Base-by-base conservation (phyloP, 345 rosid species). In the Heritiera littoralis region DNA sequence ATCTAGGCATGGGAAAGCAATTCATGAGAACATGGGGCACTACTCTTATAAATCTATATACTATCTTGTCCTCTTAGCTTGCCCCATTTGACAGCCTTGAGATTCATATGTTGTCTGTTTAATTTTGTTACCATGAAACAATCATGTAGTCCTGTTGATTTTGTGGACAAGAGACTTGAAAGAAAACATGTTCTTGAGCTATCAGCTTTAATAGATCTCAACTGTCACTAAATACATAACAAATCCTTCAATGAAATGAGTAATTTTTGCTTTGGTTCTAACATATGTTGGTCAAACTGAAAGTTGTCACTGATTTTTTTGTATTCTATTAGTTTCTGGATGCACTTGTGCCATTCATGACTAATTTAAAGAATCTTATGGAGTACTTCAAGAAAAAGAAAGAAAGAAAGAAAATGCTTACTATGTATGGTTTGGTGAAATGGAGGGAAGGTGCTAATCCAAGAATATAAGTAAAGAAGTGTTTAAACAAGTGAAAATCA, bases 81-180 rank as follows among this genome's bases (percentile, higher is more conserved):
- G 58, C 68, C 80, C 79, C 84, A 73, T 35, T 65, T 74, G 79
- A 79, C 77, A 81, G 79, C 81, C 79, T 66, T 68, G 20, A n/a
- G 43, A 5, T 66, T 56, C 81, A 78, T 59, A 9, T 58, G 55
- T n/a, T 74, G 77, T 74, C 66, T 59, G 77, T 58, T 74, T 74
- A 13, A 74, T 56, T 74, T 74, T 51, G 3, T 56, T 74, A 11
- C 77, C 61, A 72, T 6, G 40, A 71, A 71, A 68, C 23, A 51
- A 51, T 35, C 75, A 15, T 41, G 4, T 41, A 5, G 5, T 41
- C 30, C 35, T 59, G 6, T 59, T 23, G 35, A 59, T 23, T 18
- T 20, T 14, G 3, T 9, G 5, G 64, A 40, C 43, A 40, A 40
- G 43, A 40, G 43, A 40, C 2, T 45, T 35, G 3, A 45, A 8